phyloP scores from a whole-genome alignment of 768 basidiomycete species.

The Mycena polygramma region DNA sequence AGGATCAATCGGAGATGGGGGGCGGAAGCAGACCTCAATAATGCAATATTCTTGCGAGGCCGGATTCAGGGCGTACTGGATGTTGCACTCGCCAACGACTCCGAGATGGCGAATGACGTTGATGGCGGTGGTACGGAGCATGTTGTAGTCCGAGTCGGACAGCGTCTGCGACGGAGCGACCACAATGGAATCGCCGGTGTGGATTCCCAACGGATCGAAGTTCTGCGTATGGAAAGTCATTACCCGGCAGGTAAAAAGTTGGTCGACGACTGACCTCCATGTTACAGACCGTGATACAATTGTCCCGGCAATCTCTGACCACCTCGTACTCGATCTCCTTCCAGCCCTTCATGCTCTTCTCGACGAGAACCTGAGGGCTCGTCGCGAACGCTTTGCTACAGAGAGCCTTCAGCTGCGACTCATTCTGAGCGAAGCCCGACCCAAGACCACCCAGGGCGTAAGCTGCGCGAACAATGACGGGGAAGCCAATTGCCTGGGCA shows the following conservation, averaged over 20 bases:
- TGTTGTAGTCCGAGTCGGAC: slow-evolving; percentile 99
- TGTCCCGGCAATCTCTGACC: slow-evolving; percentile 96
- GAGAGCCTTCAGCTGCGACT: slow-evolving; percentile 87
- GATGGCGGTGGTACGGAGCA: slow-evolving; percentile 98
- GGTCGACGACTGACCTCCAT: slow-evolving; percentile 89
- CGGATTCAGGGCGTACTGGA: slow-evolving; percentile 98
- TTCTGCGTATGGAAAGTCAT: slow-evolving; percentile 68
- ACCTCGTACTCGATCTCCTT: slow-evolving; percentile 99
- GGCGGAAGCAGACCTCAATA: slow-evolving; percentile 77
- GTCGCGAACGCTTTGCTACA: slow-evolving; percentile 98
- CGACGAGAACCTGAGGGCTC: slow-evolving; percentile 97
- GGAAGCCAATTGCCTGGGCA: slow-evolving; percentile 89
- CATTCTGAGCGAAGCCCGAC: slow-evolving; percentile 96
- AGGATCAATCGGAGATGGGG: neutral
- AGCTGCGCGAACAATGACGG: slow-evolving; percentile 96
- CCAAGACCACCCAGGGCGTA: slow-evolving; percentile 97
- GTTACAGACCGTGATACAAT: slow-evolving; percentile 99
- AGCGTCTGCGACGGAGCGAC: slow-evolving; percentile 98
- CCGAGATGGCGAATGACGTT: slow-evolving; percentile 99
- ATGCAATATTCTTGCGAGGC: slow-evolving; percentile 97
- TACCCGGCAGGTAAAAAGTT: slow-evolving; percentile 2
- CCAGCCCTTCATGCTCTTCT: slow-evolving; percentile 99
- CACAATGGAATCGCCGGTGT: slow-evolving; percentile 99
- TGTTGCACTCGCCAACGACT: slow-evolving; percentile 98
- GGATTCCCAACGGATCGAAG: slow-evolving; percentile 98